Conservation (phyloP, 768 basidiomycete genomes). For the Leccinum rimulosum region DNA sequence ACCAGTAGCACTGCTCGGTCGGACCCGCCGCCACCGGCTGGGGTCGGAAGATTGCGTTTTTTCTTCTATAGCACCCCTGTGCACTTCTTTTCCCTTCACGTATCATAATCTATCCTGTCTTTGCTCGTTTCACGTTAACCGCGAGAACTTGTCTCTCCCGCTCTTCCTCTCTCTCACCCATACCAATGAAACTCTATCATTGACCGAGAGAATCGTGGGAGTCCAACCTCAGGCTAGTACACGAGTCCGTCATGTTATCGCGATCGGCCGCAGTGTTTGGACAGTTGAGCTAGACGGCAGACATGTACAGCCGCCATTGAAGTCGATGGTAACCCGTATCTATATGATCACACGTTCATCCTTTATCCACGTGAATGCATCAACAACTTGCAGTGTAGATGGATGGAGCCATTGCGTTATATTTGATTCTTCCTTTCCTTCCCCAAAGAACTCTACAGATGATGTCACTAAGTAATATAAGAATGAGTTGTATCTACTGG, state of each 20-base stretch:
- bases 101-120: neutral
- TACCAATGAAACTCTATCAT: neutral
- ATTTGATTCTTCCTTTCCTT: slow-evolving; percentile 14
- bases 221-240: neutral
- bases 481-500: slow-evolving; percentile 17
- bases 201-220: neutral
- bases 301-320: neutral
- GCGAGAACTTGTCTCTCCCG: too few species aligned
- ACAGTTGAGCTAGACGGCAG: neutral
- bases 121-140: neutral
- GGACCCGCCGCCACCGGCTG: neutral
- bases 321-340: neutral
- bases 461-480: slow-evolving; percentile 21
- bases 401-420: slow-evolving; percentile 1
- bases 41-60: neutral
- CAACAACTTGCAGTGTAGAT: neutral
- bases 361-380: neutral
- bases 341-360: neutral
- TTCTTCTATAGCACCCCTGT: neutral
- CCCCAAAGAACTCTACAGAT: slow-evolving; percentile 21
- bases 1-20: neutral
- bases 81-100: neutral
- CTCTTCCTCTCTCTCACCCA: neutral
- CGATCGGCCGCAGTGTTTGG: neutral
- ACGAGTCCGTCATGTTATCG: neutral